Evolutionary conservation across 805 yeast species (phyloP).

Genomic region (Crinitomyces ghanaensis): DNA sequence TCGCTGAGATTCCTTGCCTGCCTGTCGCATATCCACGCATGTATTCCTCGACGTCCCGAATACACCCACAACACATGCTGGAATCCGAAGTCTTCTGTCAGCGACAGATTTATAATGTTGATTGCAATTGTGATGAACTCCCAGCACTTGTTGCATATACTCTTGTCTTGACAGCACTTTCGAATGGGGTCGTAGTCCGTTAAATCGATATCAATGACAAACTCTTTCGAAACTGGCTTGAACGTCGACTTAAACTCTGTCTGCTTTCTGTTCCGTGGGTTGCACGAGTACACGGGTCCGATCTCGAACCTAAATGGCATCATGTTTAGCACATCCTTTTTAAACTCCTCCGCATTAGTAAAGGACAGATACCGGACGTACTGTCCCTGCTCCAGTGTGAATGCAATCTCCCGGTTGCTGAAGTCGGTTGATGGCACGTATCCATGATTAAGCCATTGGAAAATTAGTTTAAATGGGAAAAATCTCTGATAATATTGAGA

Average conservation of each 20-base stretch:
- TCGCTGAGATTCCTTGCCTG: conserved; percentile 71
- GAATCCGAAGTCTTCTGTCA: conserved; percentile 84
- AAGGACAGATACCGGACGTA: conserved; percentile 85
- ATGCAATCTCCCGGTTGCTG: conserved; percentile 86
- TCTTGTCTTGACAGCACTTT: conserved; percentile 83
- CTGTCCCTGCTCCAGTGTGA: conserved; percentile 76
- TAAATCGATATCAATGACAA: conserved; percentile 94
- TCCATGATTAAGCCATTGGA: conserved; percentile 83
- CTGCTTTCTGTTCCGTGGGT: conserved; percentile 71
- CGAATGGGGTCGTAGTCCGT: conserved; percentile 92
- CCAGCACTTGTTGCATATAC: conserved; percentile 88
- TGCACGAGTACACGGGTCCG: conserved; percentile 82
- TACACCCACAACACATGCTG: conserved; percentile 84
- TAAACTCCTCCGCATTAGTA: conserved; percentile 55
- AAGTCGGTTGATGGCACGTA: conserved; percentile 65
- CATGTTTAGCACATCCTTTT: conserved; percentile 56
- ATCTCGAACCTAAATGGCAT: conserved; percentile 89
- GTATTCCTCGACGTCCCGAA: conserved; percentile 98
- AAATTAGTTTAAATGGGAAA: conserved; percentile 69
- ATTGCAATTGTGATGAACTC: conserved; percentile 78
- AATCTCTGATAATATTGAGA: conserved; percentile 27
- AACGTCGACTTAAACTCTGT: conserved; percentile 62
- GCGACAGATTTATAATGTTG: conserved; percentile 55
- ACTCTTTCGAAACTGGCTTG: conserved; percentile 74
- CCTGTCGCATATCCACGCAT: conserved; percentile 92